A percentile compares a stretch with the other conserved stretches of the same genome.
These are phyloP conservation scores for Fusarium albidum DNA, from an alignment of 2,329 filamentous ascomycete genomes.

Conservation along the genomic window DNA sequence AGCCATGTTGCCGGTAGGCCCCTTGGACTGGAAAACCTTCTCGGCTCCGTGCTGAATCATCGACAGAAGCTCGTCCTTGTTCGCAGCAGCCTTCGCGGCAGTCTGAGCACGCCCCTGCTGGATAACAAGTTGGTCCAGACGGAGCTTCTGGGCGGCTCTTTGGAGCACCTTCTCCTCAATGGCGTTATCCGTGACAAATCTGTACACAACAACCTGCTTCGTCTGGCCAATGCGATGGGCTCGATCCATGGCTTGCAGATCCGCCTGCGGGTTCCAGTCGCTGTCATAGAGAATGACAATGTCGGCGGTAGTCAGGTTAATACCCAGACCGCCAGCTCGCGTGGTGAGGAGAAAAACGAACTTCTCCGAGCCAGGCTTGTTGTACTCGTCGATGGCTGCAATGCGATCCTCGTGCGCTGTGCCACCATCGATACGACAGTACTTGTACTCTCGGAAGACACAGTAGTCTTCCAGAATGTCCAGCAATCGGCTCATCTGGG, in stretches of 20 bases:
- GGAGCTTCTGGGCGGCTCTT: constrained; percentile 94
- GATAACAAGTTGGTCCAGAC: constrained; percentile 96
- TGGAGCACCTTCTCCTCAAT: constrained; percentile 99
- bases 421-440: constrained; percentile 96
- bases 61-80: constrained; percentile 92
- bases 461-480: constrained; percentile 99
- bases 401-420: constrained; percentile 98
- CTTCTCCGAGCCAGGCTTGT: constrained; percentile 93
- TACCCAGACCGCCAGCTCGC: constrained; percentile 92
- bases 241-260: constrained; percentile 98
- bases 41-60: constrained; percentile 99
- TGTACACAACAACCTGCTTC: constrained; percentile 96
- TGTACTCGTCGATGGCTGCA: constrained; percentile 97
- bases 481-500: constrained; percentile 96
- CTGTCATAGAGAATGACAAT: constrained; percentile 97
- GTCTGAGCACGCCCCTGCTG: constrained; percentile 95
- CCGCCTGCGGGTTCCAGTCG: constrained; percentile 98
- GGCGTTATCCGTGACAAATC: constrained; percentile 96
- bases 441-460: constrained; percentile 92
- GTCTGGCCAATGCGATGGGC: constrained; percentile 98
- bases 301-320: constrained; percentile 94
- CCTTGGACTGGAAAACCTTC: constrained; percentile 84
- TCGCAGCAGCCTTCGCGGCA: constrained; percentile 88
- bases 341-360: constrained; percentile 97
- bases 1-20: constrained; percentile 66